Evolutionary conservation across 2,329 filamentous ascomycete genomes (phyloP), one percentile per base, ranked within the genome.

Genomic region (Epichloe gansuensis): DNA sequence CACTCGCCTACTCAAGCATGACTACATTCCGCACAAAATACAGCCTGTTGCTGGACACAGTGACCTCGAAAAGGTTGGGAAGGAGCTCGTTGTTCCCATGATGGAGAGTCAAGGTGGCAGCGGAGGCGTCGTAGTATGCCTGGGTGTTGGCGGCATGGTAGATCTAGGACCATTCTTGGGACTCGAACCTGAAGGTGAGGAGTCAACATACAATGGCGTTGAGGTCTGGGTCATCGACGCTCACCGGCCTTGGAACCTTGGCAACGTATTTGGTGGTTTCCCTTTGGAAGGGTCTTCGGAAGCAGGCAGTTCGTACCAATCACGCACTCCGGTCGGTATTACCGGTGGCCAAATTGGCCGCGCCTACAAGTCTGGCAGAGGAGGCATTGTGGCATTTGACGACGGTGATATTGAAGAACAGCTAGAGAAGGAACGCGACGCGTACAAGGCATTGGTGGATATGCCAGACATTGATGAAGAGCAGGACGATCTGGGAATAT

Each of bases 11-110:
- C 76, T 98, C 55, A 96, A 95, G 71, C 86, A 91, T 75, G 93
- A 98, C 74, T 97, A 95, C 65, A 95, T 98, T 60, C 87, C 86
- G 13, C 91, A 97, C 73, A 97, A 96, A 70, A 95, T 97, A 63
- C 88, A 96, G 63, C 93, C 93, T 1, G 85, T 98, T 51, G 82
- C 88, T 21, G 93, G 93, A 51, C 97, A 96, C 80, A 84, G 81
- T 58, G 93, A 97, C 66, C 80, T 98, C 46, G 78, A 87, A 63
- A 83, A 81, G 59, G 85, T 85, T 23, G 90, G 90, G 45, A 78
- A 80, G 62, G 82, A 90, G 58, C 75, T 94, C 44, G 85, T 96
- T 41, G 77, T 75, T 51, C 89, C 89, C 11, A 89, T 96, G 87
- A 90, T 89, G 75, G 83, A 86, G 63, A 82, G 81, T 34, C 78